Evolutionary conservation across 2,329 filamentous ascomycete species (phyloP).

Genomic region (Ampelomyces quisqualis): DNA sequence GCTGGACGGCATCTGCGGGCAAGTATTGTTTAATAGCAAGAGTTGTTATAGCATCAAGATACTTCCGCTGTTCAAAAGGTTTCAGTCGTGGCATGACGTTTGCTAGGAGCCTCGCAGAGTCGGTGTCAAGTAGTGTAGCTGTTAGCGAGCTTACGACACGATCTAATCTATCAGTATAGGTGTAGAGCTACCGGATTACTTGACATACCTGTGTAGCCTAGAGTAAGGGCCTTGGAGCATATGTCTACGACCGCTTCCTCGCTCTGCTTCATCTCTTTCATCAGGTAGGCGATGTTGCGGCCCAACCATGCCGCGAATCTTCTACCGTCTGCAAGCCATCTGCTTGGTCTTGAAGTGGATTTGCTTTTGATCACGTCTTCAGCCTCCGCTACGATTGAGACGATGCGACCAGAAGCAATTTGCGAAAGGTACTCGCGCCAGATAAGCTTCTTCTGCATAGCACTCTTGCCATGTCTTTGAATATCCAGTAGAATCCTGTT

Average conservation of each 20-base stretch:
- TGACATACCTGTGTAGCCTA: constrained; percentile 66
- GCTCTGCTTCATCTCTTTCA: constrained; percentile 45
- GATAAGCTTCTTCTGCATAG: constrained; percentile 52
- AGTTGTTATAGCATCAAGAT: constrained; percentile 39
- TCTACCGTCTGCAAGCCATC: constrained; percentile 66
- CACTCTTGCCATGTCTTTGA: constrained; percentile 41
- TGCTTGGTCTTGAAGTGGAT: constrained; percentile 15
- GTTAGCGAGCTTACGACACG: constrained; percentile 22
- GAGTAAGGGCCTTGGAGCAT: constrained; percentile 61
- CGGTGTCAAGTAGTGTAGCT: constrained; percentile 12
- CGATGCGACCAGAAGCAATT: constrained; percentile 60
- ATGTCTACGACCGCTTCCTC: constrained; percentile 49
- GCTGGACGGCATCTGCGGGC: constrained; percentile 6
- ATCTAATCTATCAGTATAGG: constrained; percentile 21
- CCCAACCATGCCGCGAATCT: constrained; percentile 73
- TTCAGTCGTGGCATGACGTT: constrained; percentile 48
- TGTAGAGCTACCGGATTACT: background rate
- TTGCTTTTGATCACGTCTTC: constrained; percentile 51
- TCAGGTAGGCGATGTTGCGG: constrained; percentile 56
- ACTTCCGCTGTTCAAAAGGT: constrained; percentile 52
- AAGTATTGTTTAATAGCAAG: constrained; percentile 29
- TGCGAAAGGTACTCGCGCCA: constrained; percentile 66
- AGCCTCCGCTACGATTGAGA: constrained; percentile 62
- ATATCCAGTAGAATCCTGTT: constrained; percentile 51
- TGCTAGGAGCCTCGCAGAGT: constrained; percentile 25